Evolutionary conservation across 768 basidiomycete genomes (phyloP), one percentile per base, ranked within the genome.

Genomic region (Tulasnella sp.): DNA sequence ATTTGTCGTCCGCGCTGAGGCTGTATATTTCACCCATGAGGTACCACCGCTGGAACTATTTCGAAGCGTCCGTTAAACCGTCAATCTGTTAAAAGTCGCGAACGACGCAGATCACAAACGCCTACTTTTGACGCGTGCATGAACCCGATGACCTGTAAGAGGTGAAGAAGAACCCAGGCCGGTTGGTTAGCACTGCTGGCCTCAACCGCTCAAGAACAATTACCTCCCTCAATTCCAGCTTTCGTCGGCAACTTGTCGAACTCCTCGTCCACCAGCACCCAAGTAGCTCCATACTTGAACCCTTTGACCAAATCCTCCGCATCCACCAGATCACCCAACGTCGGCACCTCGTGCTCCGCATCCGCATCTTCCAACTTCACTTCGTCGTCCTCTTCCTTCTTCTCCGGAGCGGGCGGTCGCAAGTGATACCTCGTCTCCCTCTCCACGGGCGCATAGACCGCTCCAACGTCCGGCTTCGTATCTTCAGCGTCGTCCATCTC

Each of bases 281-380:
- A 96, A 0, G 93, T 92, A 2, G 94, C 88, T 26, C 96, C 96
- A 82, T 98, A 97, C 84, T 93, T 93, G 86, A 93, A 96, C 1
- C 94, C 95, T 80, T 87, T 85, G 32, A 94, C 86, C 10, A 96
- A 89, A 48, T 95, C 88, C 81, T 94, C 92, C 83, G 92, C 92
- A 82, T 93, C 91, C 7, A 93, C 79, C 46, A 44, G 78, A 37
- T 75, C 74, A 4, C 74, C 83, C 4, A 77, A 82, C 39, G 82
- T 82, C 18, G 80, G 82, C 16, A 85, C 87, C 5, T 84, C 85
- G 20, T 82, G 84, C 5, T 85, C 85, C 29, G 84, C 83, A 29
- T 84, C 83, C 37, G 85, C 84, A n/a, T 51, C 51, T 37, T 82
- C 84, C 80, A 51, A 16, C 55, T 61, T 46, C 11, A 67, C 48